Base-by-base conservation (phyloP, 306 rosid genomes). In the Sechiopsis laciniata region DNA sequence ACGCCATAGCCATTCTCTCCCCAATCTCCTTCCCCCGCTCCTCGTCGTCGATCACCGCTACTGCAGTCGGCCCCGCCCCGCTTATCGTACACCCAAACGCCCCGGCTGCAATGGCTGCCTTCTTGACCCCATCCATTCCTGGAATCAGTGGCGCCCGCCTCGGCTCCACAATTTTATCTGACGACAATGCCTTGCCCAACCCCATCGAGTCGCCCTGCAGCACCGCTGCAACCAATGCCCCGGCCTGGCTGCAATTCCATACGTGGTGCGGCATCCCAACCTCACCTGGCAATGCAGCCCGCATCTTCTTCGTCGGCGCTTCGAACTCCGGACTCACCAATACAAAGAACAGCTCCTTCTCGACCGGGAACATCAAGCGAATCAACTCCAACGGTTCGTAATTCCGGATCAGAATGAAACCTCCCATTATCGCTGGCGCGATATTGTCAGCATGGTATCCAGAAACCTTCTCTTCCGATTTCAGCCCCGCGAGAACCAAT, bases 381-480 rank as follows among this genome's bases (percentile, higher is more conserved):
- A 90, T 67, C 82, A 94, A 67, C 26, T 90, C 96, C 83, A 90
- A 37, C 0, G 97, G 97, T 50, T 87, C 82, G 42, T 90, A 88
- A 62, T 78, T 90, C 0, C 85, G 82, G 3, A 94, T 84, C 54
- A 90, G 60, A 29, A 94, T 85, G 37, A 94, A 94, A 6, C 97
- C 96, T 1, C 97, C 96, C 98, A 89, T 85, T 77, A 94, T 83
- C 6, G 98, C 89, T 15, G 97, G 98, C 0, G 89, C 96, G 26
- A 94, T 83, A 46, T 94, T 94, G 74, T 94, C 98, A 0, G 98
- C 96, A 37, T 94, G 98, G 61, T 90, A 94, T 0, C 98, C 98
- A 0, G 97, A 90, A 7, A 94, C 98, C 83, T 82, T 90, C 83
- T 87, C 96, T 68, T 86, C 96, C 9, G 95, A 94, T 67, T 89